Evolutionary conservation across 306 rosid species (phyloP).

Genomic region (Casuarina equisetifolia): DNA sequence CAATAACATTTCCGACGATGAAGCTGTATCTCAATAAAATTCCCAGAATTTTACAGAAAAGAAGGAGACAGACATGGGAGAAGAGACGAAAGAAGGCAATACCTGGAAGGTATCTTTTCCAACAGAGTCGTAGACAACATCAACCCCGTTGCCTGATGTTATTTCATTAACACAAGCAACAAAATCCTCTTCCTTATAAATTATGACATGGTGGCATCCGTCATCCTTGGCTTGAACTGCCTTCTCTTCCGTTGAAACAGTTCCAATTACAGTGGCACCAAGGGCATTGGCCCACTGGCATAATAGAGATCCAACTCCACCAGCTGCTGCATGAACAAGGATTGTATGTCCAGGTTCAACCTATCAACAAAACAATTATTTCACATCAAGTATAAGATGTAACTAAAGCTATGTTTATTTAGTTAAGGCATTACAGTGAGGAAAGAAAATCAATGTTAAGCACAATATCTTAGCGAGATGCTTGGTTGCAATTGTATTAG

Average conservation of each 20-base stretch:
- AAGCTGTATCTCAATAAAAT: neutral
- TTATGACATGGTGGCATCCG: slow-evolving; percentile 82
- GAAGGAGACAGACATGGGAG: neutral
- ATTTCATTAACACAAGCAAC: slow-evolving; percentile 75
- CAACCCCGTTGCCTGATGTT: slow-evolving; percentile 80
- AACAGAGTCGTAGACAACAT: slow-evolving; percentile 91
- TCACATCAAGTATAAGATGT: neutral
- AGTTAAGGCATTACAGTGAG: neutral
- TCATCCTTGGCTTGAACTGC: slow-evolving; percentile 91
- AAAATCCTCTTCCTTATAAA: slow-evolving; percentile 73
- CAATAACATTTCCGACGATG: neutral
- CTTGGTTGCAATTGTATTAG: neutral
- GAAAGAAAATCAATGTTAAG: neutral
- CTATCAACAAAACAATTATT: slow-evolving; percentile 31
- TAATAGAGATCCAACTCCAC: slow-evolving; percentile 93
- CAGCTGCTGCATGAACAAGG: slow-evolving; percentile 95
- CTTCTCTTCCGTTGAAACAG: slow-evolving; percentile 80
- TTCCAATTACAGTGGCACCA: slow-evolving; percentile 90
- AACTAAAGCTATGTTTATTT: neutral
- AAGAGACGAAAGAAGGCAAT: slow-evolving; percentile 19
- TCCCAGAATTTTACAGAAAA: neutral
- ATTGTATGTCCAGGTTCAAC: slow-evolving; percentile 77
- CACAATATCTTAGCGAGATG: neutral
- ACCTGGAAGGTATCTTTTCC: slow-evolving; percentile 95
- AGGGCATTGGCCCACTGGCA: slow-evolving; percentile 92